phyloP scores from a whole-genome alignment of 108 stramenopile genomes.

The Aurantiochytrium sp. region DNA sequence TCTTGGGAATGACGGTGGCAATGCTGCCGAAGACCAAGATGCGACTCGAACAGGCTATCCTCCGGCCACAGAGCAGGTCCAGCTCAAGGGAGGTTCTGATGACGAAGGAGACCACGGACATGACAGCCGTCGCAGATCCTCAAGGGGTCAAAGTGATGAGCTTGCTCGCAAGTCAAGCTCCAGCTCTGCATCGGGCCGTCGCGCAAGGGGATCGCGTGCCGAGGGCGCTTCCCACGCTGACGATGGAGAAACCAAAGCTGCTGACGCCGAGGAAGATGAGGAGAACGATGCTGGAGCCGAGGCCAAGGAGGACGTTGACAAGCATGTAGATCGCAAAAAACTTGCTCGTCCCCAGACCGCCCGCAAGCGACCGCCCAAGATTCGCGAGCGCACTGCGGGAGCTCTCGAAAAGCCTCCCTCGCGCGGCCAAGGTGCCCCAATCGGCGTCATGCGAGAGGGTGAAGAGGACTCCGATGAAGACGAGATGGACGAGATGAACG shows the following conservation, averaged over 20 bases:
- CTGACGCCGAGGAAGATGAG: not conserved
- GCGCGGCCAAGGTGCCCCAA: not conserved
- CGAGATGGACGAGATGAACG: conserved; percentile 17
- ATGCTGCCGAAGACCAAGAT: not conserved
- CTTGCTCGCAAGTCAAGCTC: too few relatives aligned
- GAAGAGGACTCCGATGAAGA: conserved; percentile 24
- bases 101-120: not conserved
- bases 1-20: not conserved
- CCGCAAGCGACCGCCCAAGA: conserved; percentile 44
- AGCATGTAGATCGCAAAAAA: not conserved
- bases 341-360: conserved; percentile 48
- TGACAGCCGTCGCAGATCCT: too few relatives aligned
- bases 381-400: conserved; percentile 27
- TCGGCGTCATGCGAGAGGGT: conserved; percentile 14
- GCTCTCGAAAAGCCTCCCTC: conserved; percentile 20
- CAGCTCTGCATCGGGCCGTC: too few relatives aligned
- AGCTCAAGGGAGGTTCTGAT: not conserved
- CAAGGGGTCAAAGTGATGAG: too few relatives aligned
- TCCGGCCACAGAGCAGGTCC: not conserved
- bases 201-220: too few relatives aligned
- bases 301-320: not conserved
- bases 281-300: not conserved
- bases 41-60: not conserved
- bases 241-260: not conserved
- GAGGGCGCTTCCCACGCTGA: not conserved